These are phyloP conservation scores for Beverwykella pulmonaria DNA, from an alignment of 495 filamentous ascomycete genomes.

Conservation along the genomic window DNA sequence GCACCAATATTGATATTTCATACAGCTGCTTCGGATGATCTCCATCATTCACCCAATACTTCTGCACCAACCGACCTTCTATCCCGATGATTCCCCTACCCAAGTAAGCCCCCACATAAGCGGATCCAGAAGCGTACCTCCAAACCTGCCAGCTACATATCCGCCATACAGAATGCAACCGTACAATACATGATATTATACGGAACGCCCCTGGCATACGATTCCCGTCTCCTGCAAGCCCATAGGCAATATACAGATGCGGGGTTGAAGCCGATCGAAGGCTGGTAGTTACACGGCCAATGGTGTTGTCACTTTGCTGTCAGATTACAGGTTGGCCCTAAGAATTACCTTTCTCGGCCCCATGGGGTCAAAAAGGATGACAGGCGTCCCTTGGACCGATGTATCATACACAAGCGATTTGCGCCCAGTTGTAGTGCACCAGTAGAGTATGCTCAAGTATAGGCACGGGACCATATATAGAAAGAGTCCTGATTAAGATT, in stretches of 20 bases:
- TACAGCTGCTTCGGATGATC: not conserved
- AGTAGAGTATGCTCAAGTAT: too few species aligned
- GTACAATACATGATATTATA: not conserved
- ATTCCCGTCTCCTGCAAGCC: conserved; percentile 3
- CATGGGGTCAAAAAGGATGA: not conserved
- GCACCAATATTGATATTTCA: too few species aligned
- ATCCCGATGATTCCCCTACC: not conserved
- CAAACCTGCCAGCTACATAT: not conserved
- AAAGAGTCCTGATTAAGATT: too few species aligned
- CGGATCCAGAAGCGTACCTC: not conserved
- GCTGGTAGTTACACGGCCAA: too few species aligned
- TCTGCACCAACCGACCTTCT: not conserved
- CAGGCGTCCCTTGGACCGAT: too few species aligned
- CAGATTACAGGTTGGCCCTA: too few species aligned
- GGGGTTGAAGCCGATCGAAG: too few species aligned
- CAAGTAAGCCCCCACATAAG: not conserved
- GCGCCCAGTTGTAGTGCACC: too few species aligned
- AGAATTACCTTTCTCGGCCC: not conserved
- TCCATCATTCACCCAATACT: not conserved
- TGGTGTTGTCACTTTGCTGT: too few species aligned
- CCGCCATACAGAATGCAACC: not conserved
- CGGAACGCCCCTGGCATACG: not conserved
- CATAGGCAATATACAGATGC: conserved; percentile 10
- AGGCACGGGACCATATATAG: too few species aligned
- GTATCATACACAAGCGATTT: too few species aligned